Evolutionary conservation across 225 moss, liverwort and hornwort genomes (phyloP).

Genomic region (Ulota crispa): DNA sequence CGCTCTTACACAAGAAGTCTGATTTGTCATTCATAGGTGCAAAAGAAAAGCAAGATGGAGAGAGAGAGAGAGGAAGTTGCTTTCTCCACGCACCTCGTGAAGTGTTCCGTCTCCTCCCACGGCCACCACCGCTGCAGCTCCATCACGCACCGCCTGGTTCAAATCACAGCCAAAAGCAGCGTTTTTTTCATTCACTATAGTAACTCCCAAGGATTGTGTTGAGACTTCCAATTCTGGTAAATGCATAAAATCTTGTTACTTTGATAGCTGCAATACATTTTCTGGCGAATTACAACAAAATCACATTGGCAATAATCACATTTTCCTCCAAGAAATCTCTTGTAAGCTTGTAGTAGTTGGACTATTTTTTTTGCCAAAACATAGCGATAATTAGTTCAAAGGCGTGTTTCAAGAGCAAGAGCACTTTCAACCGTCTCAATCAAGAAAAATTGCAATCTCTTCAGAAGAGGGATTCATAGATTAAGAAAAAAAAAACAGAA

Average conservation of each 20-base stretch:
- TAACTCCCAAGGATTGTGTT: not conserved
- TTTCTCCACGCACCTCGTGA: conserved; percentile 57
- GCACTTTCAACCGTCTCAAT: not conserved
- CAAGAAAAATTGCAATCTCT: not conserved
- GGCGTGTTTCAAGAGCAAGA: conserved; percentile 6
- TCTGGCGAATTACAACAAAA: not conserved
- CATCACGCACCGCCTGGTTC: conserved; percentile 77
- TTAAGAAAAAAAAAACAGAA: not conserved
- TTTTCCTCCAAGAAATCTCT: not conserved
- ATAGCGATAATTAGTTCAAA: not conserved
- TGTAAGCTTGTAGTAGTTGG: not conserved
- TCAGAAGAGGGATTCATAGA: not conserved
- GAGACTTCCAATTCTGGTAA: not conserved
- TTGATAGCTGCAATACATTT: not conserved
- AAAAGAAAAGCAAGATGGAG: not conserved
- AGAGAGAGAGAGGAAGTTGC: not conserved
- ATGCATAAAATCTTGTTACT: not conserved
- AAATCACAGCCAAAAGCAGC: not conserved
- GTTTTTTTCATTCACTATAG: not conserved
- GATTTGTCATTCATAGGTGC: not conserved
- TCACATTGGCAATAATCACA: not conserved
- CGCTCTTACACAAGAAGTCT: not conserved
- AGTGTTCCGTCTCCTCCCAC: conserved; percentile 96
- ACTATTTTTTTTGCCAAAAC: not conserved
- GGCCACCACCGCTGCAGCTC: conserved; percentile 83